Evolutionary conservation across 116 monocot species (phyloP).

Genomic region (Cymodocea nodosa): DNA sequence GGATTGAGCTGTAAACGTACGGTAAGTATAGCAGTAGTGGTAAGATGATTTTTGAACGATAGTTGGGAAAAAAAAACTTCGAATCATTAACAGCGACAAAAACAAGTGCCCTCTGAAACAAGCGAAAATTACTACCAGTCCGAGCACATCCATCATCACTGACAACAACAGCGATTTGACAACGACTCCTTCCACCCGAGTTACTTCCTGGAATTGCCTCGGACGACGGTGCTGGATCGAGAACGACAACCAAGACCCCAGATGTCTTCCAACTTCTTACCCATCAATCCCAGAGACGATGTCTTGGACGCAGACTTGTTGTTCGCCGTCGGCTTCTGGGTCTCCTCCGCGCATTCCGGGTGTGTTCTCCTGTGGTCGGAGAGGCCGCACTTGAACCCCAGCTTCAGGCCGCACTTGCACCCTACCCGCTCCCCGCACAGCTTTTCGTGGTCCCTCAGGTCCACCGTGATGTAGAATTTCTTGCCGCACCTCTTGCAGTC

Average conservation of each 20-base stretch:
- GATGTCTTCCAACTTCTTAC: conserved; percentile 1
- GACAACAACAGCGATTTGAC: neutral
- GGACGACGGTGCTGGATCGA: conserved; percentile 5
- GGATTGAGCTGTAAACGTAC: no score
- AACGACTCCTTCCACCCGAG: neutral
- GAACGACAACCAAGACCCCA: conserved; percentile 5
- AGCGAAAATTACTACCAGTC: no score
- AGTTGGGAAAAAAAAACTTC: no score
- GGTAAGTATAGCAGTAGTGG: no score
- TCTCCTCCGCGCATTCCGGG: conserved; percentile 5
- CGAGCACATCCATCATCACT: neutral
- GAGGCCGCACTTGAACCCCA: conserved; percentile 1
- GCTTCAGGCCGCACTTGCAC: conserved; percentile 3
- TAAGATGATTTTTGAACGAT: no score
- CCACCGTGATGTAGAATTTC: conserved; percentile 5
- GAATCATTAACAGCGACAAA: no score
- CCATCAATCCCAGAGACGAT: conserved; percentile 5
- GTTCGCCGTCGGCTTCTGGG: neutral
- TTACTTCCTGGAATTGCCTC: neutral
- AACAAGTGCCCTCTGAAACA: no score
- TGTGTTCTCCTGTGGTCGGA: conserved; percentile 6
- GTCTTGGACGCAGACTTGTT: neutral
- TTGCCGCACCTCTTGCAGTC: conserved; percentile 4
- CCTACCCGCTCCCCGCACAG: neutral
- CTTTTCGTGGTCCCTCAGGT: conserved; percentile 3